Base-by-base conservation (phyloP, 2,329 filamentous ascomycete species). In the Alternaria atra region DNA sequence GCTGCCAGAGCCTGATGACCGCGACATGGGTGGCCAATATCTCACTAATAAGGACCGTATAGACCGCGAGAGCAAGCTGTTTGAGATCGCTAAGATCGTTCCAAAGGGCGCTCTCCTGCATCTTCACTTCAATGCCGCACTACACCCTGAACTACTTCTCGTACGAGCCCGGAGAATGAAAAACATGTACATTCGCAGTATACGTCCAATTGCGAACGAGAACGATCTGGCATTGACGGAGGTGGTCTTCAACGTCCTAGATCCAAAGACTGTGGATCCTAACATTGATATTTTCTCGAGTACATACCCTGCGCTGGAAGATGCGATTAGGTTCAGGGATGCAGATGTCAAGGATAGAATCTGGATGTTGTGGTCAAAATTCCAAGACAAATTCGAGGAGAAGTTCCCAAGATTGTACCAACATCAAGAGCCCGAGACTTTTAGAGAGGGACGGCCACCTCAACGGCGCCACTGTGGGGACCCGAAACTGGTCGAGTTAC, bases 71-170 rank as follows among this genome's bases (percentile, higher is more conserved):
- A 91, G 90, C 8, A 76, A 80, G 43, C 71, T 93, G 13, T 87
- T 88, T 67, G 67, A 81, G 29, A 83, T 90, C 27, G 85, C 88
- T 6, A 80, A 80, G 32, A 72, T 76, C 58, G 85, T 91, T 81
- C 91, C 91, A 42, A 93, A 93, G 76, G 91, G 90, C 2, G 85
- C 85, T 0, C 89, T 93, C 72, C 81, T 93, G 25, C 91, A 93
- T 75, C 85, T 92, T 25, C 91, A 93, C 75, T 93, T 91, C 82
- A 93, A 93, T 73, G 85, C 90, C n/a, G 91, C 90, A 61, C 80
- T 93, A 5, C 80, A 83, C 13, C 89, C 90, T 9, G 75, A 81
- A 2, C 83, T 88, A 5, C 80, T 93, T 20, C 81, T 93, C 82
- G 66, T 86, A 81, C 65, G 85, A 81, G 80, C 81, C 63, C 74